These are phyloP conservation scores for Murraya paniculata DNA, from an alignment of 345 rosid species.

Conservation along the genomic window DNA sequence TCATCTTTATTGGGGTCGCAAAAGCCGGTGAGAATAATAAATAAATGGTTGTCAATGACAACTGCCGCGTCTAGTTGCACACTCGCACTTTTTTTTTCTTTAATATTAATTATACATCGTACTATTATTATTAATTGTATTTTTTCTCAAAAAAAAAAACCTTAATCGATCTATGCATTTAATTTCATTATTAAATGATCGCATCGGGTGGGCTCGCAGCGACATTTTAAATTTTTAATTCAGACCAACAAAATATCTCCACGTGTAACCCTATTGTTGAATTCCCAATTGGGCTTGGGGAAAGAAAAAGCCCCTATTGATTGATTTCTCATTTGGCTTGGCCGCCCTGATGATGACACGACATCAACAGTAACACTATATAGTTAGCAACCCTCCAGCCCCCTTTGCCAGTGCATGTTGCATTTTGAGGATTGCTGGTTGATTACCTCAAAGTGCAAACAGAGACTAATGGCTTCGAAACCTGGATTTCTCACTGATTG, in stretches of 20 bases:
- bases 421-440: background rate
- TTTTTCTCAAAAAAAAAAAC: too few species aligned
- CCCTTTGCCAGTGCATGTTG: too few species aligned
- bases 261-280: background rate
- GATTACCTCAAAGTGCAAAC: background rate
- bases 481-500: constrained; percentile 67
- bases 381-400: too few species aligned
- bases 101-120: too few species aligned
- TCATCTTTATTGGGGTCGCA: background rate
- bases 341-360: too few species aligned
- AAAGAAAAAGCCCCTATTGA: background rate
- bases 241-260: background rate
- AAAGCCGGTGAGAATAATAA: background rate
- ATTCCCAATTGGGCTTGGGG: too few species aligned
- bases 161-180: background rate
- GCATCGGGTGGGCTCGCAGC: background rate
- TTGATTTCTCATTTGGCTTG: too few species aligned
- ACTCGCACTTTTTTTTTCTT: too few species aligned
- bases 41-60: background rate
- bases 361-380: too few species aligned
- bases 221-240: background rate
- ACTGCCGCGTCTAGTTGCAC: too few species aligned
- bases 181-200: too few species aligned
- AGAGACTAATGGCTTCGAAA: constrained; percentile 49
- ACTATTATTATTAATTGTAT: too few species aligned